Evolutionary conservation across 2,329 filamentous ascomycete species (phyloP), one percentile per base, ranked within the genome.

Genomic region (Myotisia sp.): DNA sequence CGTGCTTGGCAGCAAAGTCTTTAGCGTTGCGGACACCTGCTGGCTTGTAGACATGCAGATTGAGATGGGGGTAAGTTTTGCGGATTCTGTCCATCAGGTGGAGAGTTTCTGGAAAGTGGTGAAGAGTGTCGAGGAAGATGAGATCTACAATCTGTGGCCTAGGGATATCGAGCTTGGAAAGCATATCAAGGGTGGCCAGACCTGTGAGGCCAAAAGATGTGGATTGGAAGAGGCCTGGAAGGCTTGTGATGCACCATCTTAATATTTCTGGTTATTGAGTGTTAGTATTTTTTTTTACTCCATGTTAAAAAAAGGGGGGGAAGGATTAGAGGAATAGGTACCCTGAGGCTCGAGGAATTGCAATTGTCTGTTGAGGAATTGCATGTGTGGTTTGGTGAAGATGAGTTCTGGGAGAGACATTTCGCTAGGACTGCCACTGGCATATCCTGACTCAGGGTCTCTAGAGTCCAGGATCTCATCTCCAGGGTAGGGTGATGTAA

Each of bases 21-120:
- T 71, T 71, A 12, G 71, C 68, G 0, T 70, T 85, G 37, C 79
- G 70, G 49, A 72, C 71, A 33, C 79, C 83, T 34, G 77, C 72
- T 8, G 90, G 90, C 67, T 81, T 86, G 74, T 83, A 95, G 47
- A 87, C 70, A 64, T 98, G 87, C 38, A 98, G 66, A 41, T 73
- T 79, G 46, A 86, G 69, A 48, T 77, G 70, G 28, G 80, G 77
- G 56, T 98, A 98, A 44, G 71, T 72, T 43, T 68, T 68, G 52
- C 74, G 74, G 44, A 94, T 75, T 32, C 74, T 71, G 50, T 90
- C 71, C 31, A 87, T 70, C 10, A 87, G 70, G 37, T 73, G 65
- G 44, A 80, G 68, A 6, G 81, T 87, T 62, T 87, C 81, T 36
- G 71, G 52, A 58, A 87, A 87, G 62, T 87, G 81, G 60, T 86